Evolutionary conservation across 345 rosid genomes (phyloP).

Genomic region (Hibiscus trionum): DNA sequence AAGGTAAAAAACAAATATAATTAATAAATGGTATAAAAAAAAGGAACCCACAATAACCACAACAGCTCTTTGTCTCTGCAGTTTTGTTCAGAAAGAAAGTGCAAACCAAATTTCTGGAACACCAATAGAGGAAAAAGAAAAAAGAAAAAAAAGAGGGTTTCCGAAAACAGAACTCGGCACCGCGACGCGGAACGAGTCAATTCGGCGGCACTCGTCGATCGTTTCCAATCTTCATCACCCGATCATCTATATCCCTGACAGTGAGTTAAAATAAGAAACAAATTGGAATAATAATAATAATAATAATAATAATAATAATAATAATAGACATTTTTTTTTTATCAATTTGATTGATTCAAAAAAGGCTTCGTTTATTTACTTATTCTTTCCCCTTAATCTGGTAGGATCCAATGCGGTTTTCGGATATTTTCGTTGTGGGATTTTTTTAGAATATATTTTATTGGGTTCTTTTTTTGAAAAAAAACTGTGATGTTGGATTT

Average conservation of each 20-base stretch:
- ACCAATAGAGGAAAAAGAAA: not conserved
- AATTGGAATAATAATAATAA: not conserved
- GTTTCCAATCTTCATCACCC: not conserved
- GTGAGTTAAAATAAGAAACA: not conserved
- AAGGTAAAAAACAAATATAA: too few species aligned
- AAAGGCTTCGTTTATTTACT: not conserved
- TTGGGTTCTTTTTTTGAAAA: not conserved
- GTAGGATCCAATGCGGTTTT: not conserved
- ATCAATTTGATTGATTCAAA: not conserved
- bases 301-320: not conserved
- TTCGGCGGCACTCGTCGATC: conserved; percentile 7
- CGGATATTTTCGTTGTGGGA: not conserved
- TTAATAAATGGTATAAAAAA: too few species aligned
- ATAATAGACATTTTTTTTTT: not conserved
- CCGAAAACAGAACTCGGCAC: not conserved
- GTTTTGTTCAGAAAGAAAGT: not conserved
- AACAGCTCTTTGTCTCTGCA: not conserved
- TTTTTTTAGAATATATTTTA: not conserved
- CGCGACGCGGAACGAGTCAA: conserved; percentile 4
- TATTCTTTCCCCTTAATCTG: not conserved
- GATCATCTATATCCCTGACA: not conserved
- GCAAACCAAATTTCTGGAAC: not conserved
- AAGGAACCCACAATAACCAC: not conserved
- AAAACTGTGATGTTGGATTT: conserved; percentile 50
- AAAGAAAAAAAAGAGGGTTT: too few species aligned